Evolutionary conservation across 352 stramenopile species (phyloP).

Genomic region (Phytophthora podocarpi): DNA sequence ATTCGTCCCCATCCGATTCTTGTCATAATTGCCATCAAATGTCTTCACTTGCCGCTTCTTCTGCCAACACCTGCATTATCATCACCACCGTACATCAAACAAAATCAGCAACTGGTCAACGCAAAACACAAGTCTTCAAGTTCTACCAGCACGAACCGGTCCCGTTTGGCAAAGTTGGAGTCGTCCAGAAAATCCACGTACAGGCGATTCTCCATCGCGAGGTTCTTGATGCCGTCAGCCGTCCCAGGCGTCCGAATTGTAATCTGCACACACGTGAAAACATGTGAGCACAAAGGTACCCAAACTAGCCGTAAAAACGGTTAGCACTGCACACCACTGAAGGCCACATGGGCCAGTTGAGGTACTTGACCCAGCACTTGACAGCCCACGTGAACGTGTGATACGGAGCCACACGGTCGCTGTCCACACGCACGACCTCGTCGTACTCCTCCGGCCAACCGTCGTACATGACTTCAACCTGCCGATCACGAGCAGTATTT

Average conservation of each 20-base stretch:
- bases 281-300: background rate
- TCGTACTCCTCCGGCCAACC: conserved; percentile 64
- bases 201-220: conserved; percentile 44
- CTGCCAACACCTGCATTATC: conserved; percentile 53
- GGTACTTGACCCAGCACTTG: conserved; percentile 85
- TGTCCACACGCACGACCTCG: conserved; percentile 64
- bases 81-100: conserved; percentile 5
- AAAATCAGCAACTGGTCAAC: too few relatives aligned
- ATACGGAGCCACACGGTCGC: conserved; percentile 67
- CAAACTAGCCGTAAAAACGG: background rate
- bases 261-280: too few relatives aligned
- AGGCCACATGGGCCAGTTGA: conserved; percentile 82
- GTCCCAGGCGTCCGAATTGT: conserved; percentile 68
- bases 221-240: conserved; percentile 37
- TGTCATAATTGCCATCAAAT: conserved; percentile 47
- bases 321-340: conserved; percentile 45
- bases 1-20: conserved; percentile 34
- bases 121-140: background rate
- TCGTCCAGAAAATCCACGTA: conserved; percentile 69
- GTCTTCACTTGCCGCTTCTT: conserved; percentile 38
- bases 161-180: conserved; percentile 43
- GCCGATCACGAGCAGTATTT: too few relatives aligned
- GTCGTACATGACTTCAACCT: conserved; percentile 77
- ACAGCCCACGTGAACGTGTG: conserved; percentile 81
- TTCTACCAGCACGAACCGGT: conserved; percentile 41